phyloP scores from a whole-genome alignment of 2,329 filamentous ascomycete genomes.

The Tolypocladium tundrense region DNA sequence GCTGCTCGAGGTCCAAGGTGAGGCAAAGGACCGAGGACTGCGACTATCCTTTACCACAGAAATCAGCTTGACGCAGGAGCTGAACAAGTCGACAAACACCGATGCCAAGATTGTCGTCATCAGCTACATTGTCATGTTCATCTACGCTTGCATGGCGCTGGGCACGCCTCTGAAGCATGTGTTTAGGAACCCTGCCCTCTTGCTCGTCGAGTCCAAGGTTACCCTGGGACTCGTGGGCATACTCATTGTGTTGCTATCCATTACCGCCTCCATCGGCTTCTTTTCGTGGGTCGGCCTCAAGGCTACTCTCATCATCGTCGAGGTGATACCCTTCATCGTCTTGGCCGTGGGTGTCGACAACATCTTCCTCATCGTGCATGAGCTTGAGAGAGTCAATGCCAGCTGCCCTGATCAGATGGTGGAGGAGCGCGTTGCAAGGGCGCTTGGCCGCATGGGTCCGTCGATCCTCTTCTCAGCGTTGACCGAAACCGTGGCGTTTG shows the following conservation, averaged over 20 bases:
- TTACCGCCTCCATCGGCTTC: slow-evolving; percentile 85
- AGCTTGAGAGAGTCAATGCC: slow-evolving; percentile 90
- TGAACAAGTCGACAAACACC: slow-evolving; percentile 97
- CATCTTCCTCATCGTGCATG: slow-evolving; percentile 96
- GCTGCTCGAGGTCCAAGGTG: slow-evolving; percentile 66
- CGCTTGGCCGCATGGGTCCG: slow-evolving; percentile 91
- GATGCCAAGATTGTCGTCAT: slow-evolving; percentile 94
- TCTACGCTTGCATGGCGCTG: slow-evolving; percentile 88
- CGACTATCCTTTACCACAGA: slow-evolving; percentile 92
- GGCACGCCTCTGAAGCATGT: slow-evolving; percentile 76
- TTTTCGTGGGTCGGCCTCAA: slow-evolving; percentile 90
- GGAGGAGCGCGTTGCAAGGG: slow-evolving; percentile 73
- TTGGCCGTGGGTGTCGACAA: slow-evolving; percentile 96
- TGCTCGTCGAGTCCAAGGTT: slow-evolving; percentile 93
- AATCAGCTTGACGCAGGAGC: slow-evolving; percentile 85
- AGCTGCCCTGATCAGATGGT: slow-evolving; percentile 84
- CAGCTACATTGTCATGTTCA: slow-evolving; percentile 97
- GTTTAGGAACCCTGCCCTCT: slow-evolving; percentile 69
- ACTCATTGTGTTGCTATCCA: slow-evolving; percentile 93
- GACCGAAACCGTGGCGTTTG: slow-evolving; percentile 89
- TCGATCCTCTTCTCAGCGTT: slow-evolving; percentile 93
- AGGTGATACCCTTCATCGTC: slow-evolving; percentile 96
- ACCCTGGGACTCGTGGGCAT: slow-evolving; percentile 92
- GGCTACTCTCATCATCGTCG: slow-evolving; percentile 93
- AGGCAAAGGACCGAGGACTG: slow-evolving; percentile 68